Percentiles rank a stretch among this genome's conserved stretches.
phyloP scores from a whole-genome alignment of 495 filamentous ascomycete species.

The Penicillium samsonianum region DNA sequence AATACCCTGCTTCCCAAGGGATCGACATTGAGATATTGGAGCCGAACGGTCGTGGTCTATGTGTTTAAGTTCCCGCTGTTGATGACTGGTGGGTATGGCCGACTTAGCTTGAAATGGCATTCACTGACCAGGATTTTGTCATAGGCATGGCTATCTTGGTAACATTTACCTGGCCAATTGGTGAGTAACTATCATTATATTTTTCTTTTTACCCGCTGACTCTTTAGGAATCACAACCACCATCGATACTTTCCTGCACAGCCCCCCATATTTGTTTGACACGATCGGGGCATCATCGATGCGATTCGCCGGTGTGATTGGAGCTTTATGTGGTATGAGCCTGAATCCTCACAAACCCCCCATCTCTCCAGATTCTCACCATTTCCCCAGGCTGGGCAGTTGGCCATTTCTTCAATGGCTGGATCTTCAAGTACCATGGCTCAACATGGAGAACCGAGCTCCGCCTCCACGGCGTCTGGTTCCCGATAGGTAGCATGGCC shows the following conservation, averaged over 20 bases:
- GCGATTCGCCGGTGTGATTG: constrained; percentile 42
- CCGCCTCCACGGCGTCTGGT: constrained; percentile 42
- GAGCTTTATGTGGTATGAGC: constrained; percentile 36
- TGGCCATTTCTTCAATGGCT: constrained; percentile 40
- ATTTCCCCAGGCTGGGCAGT: constrained; percentile 29
- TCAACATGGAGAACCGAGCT: constrained; percentile 33
- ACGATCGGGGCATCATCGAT: constrained; percentile 40
- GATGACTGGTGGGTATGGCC: constrained; percentile 25
- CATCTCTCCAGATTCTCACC: neutral
- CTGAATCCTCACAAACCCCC: neutral
- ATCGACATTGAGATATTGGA: constrained; percentile 26
- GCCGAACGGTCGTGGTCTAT: constrained; percentile 30
- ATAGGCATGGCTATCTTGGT: constrained; percentile 34
- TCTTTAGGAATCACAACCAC: constrained; percentile 40
- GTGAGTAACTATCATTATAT: constrained; percentile 17
- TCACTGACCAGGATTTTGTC: neutral
- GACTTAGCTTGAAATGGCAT: neutral
- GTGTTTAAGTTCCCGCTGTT: constrained; percentile 39
- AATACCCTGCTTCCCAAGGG: constrained; percentile 33
- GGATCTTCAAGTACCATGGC: constrained; percentile 36
- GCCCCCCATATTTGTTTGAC: constrained; percentile 42
- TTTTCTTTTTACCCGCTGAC: neutral
- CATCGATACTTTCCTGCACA: constrained; percentile 38
- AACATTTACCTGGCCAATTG: constrained; percentile 44
- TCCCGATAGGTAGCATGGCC: constrained; percentile 35